A percentile compares a stretch with the other conserved stretches of the same genome.
phyloP scores from a whole-genome alignment of 805 yeast genomes.

The Tetrapisispora taiwanensis region DNA sequence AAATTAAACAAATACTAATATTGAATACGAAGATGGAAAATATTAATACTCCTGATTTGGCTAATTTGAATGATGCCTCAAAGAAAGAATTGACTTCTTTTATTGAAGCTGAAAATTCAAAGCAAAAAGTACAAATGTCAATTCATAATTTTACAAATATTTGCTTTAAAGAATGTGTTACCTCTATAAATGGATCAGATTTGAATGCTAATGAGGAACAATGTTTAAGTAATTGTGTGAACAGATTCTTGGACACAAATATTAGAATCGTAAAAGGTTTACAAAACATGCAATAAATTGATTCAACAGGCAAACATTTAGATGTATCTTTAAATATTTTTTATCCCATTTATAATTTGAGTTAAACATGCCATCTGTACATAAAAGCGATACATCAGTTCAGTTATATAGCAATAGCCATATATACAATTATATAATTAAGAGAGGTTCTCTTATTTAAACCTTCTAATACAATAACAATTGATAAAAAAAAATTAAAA shows the following conservation, averaged over 20 bases:
- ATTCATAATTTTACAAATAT: slow-evolving; percentile 82
- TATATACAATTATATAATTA: too few relatives aligned
- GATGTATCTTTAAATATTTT: too few relatives aligned
- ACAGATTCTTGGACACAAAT: slow-evolving; percentile 79
- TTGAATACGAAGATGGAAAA: slow-evolving; percentile 25
- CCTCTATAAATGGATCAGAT: slow-evolving; percentile 35
- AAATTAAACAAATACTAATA: too few relatives aligned
- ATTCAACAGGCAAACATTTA: too few relatives aligned
- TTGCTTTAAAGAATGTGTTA: slow-evolving; percentile 82
- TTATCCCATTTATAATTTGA: too few relatives aligned
- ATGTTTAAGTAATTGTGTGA: slow-evolving; percentile 73
- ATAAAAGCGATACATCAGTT: too few relatives aligned
- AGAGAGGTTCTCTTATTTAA: too few relatives aligned
- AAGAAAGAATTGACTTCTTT: slow-evolving; percentile 66
- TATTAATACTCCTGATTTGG: slow-evolving; percentile 33
- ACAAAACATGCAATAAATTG: slow-evolving; percentile 22
- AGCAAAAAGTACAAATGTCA: slow-evolving; percentile 77
- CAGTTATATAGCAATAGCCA: too few relatives aligned
- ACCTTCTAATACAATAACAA: too few relatives aligned
- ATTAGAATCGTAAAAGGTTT: slow-evolving; percentile 62
- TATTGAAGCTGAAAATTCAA: slow-evolving; percentile 74
- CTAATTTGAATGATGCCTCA: slow-evolving; percentile 52
- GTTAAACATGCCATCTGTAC: too few relatives aligned
- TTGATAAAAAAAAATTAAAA: too few relatives aligned
- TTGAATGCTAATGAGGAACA: slow-evolving; percentile 52